These are phyloP conservation scores for Cnidoscolus chayamansa DNA, from an alignment of 441 rosid genomes.

Conservation along the genomic window DNA sequence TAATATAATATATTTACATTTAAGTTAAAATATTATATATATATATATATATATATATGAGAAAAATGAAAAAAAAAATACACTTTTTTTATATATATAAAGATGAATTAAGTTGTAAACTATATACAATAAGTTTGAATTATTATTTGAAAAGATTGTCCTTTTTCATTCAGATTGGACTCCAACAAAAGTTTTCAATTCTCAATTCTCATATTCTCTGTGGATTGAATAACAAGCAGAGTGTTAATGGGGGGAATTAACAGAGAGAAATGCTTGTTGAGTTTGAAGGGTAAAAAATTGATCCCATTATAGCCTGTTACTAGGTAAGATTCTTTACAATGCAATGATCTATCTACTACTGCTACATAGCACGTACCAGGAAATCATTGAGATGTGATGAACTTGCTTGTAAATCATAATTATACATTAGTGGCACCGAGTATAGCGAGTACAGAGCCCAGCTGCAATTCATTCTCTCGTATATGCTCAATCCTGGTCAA, in stretches of 20 bases:
- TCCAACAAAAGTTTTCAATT: too few species aligned
- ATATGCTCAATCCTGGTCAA: conserved; percentile 17
- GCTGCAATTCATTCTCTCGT: neutral
- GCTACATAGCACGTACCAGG: neutral
- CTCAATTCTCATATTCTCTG: too few species aligned
- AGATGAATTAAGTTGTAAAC: too few species aligned
- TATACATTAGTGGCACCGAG: conserved; percentile 9
- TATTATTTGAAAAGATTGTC: too few species aligned
- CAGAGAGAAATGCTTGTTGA: neutral
- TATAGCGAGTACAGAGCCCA: neutral
- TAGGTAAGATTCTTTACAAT: conserved; percentile 18
- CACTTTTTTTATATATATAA: too few species aligned
- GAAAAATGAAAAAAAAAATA: too few species aligned
- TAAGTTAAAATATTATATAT: too few species aligned
- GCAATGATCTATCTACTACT: neutral
- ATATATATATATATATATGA: too few species aligned
- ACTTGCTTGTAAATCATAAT: neutral
- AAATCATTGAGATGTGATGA: neutral
- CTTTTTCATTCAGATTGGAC: too few species aligned
- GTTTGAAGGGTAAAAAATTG: neutral
- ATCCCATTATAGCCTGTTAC: neutral
- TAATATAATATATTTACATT: too few species aligned
- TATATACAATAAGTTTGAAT: too few species aligned
- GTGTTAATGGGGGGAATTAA: neutral
- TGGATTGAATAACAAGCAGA: neutral